A percentile compares a stretch with the other conserved stretches of the same genome.
These are phyloP conservation scores for Butyriboletus loyo DNA, from an alignment of 768 basidiomycete genomes.

Conservation along the genomic window DNA sequence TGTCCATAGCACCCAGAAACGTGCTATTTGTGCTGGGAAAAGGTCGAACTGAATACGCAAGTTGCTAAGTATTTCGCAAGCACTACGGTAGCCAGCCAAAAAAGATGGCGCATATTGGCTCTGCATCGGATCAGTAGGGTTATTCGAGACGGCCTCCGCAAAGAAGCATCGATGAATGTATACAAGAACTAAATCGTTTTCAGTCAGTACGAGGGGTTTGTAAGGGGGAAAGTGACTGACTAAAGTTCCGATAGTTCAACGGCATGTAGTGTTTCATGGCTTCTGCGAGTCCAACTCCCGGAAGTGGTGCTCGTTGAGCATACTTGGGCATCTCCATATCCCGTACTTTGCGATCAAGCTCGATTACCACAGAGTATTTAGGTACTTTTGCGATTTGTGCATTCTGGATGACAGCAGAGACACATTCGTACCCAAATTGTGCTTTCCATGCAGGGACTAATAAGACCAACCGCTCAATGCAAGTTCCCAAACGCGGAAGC, in stretches of 20 bases:
- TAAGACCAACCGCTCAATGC: neutral
- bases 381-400: conserved; percentile 63
- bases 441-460: conserved; percentile 71
- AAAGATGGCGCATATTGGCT: conserved; percentile 66
- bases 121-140: conserved; percentile 64
- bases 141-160: conserved; percentile 64
- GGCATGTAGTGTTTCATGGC: conserved; percentile 79
- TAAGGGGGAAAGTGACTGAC: conserved; percentile 37
- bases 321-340: conserved; percentile 68
- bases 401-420: conserved; percentile 67
- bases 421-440: conserved; percentile 61
- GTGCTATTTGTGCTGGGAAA: conserved; percentile 56
- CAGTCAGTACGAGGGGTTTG: neutral
- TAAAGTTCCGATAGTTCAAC: conserved; percentile 64
- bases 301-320: conserved; percentile 47
- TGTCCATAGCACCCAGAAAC: conserved; percentile 74
- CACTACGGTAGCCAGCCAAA: conserved; percentile 64
- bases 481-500: neutral
- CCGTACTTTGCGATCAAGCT: conserved; percentile 61
- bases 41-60: conserved; percentile 47
- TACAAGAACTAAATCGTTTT: conserved; percentile 47
- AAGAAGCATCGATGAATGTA: conserved; percentile 78
- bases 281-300: conserved; percentile 50
- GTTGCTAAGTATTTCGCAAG: conserved; percentile 53
- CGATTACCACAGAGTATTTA: conserved; percentile 58